Evolutionary conservation across 805 yeast species (phyloP).

Genomic region (Kodamaea hsintzibuensis): DNA sequence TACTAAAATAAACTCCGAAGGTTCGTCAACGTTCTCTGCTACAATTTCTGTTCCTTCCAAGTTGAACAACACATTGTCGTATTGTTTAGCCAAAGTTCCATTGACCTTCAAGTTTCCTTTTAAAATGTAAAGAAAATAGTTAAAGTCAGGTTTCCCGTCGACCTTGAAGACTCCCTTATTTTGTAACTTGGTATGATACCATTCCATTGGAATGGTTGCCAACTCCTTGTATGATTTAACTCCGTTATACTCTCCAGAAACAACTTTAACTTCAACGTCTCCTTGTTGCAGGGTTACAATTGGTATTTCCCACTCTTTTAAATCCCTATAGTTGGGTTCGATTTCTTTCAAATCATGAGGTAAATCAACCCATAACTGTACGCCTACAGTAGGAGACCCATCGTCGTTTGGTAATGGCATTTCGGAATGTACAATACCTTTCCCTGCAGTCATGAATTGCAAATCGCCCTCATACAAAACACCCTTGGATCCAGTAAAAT

Average conservation of each 20-base stretch:
- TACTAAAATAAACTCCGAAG: conserved; percentile 64
- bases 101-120: conserved; percentile 55
- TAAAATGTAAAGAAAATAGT: conserved; percentile 67
- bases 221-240: conserved; percentile 71
- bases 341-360: conserved; percentile 63
- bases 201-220: conserved; percentile 80
- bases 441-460: conserved; percentile 94
- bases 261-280: conserved; percentile 65
- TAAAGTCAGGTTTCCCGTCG: conserved; percentile 57
- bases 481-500: conserved; percentile 82
- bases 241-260: conserved; percentile 76
- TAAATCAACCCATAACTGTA: conserved; percentile 88
- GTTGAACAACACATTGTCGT: conserved; percentile 62
- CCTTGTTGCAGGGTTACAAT: conserved; percentile 61
- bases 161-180: conserved; percentile 71
- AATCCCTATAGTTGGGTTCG: conserved; percentile 77
- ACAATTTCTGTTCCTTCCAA: conserved; percentile 57
- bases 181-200: conserved; percentile 62
- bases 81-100: conserved; percentile 40
- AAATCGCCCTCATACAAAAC: conserved; percentile 77
- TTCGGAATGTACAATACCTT: conserved; percentile 83
- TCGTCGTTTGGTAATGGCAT: conserved; percentile 64
- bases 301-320: conserved; percentile 71
- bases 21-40: conserved; percentile 41
- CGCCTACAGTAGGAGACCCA: conserved; percentile 55